Percentiles rank a stretch among this genome's conserved stretches.
Evolutionary conservation across 176 grass and related monocot genomes (phyloP).

Genomic region (Eremochloa ophiuroides): DNA sequence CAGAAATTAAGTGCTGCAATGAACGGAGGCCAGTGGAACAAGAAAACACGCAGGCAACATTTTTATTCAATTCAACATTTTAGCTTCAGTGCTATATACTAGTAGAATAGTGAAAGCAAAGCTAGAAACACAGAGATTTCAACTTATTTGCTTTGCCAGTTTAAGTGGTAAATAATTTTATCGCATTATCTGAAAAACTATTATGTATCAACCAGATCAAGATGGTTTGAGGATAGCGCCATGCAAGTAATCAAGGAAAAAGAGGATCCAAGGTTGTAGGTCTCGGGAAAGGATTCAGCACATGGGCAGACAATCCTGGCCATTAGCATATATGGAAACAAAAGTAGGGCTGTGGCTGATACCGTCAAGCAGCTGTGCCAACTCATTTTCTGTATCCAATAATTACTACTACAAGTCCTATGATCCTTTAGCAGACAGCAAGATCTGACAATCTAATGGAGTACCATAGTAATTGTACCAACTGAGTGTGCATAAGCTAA

Average conservation of each 20-base stretch:
- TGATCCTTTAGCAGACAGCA: constrained; percentile 24
- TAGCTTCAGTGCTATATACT: neutral
- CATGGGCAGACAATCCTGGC: constrained; percentile 12
- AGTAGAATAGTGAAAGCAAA: neutral
- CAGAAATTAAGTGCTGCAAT: neutral
- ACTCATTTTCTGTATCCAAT: constrained; percentile 21
- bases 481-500: neutral
- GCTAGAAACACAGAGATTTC: neutral
- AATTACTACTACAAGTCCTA: constrained; percentile 2
- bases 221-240: constrained; percentile 3
- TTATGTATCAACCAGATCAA: neutral
- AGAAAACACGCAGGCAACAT: neutral
- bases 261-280: constrained; percentile 14
- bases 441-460: constrained; percentile 27
- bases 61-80: neutral
- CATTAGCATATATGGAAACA: constrained; percentile 8
- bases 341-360: neutral
- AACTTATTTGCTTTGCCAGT: neutral
- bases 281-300: constrained; percentile 13
- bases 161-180: neutral
- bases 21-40: neutral
- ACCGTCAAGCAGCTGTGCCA: constrained; percentile 23
- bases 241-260: constrained; percentile 6
- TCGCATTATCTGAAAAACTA: neutral
- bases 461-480: neutral